These are phyloP conservation scores for Botryosphaeria dothidea DNA, from an alignment of 2,329 filamentous ascomycete species.

Conservation along the genomic window DNA sequence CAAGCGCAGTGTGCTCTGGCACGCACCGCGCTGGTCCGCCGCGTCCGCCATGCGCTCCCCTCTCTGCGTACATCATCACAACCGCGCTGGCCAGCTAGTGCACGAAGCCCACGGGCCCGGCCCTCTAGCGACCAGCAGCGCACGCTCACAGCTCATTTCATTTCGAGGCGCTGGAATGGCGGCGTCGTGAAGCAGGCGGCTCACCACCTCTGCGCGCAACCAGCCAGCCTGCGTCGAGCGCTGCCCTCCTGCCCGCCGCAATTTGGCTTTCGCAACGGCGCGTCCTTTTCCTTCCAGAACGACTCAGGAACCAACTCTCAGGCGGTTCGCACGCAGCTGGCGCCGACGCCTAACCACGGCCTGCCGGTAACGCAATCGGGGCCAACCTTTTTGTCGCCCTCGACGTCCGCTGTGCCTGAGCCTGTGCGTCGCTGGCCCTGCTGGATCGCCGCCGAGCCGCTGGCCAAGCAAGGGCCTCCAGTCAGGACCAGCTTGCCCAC, in stretches of 20 bases:
- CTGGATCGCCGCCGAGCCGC: slow-evolving; percentile 14
- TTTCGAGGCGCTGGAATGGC: background rate
- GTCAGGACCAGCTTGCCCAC: slow-evolving; percentile 7
- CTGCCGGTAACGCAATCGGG: background rate
- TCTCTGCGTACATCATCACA: background rate
- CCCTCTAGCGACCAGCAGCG: background rate
- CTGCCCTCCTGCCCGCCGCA: background rate
- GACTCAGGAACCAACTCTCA: background rate
- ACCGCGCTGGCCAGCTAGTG: too few relatives aligned
- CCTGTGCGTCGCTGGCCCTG: slow-evolving; percentile 11
- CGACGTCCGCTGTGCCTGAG: slow-evolving; percentile 15
- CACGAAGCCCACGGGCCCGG: background rate
- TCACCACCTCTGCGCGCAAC: background rate
- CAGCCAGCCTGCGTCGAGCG: background rate
- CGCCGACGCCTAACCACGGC: background rate
- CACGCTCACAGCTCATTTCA: background rate
- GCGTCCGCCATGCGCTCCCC: background rate
- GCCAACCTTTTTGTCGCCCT: slow-evolving; percentile 9
- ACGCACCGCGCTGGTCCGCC: background rate
- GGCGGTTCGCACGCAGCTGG: background rate
- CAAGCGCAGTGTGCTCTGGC: background rate
- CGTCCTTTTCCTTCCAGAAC: background rate
- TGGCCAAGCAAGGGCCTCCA: slow-evolving; percentile 17
- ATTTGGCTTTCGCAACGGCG: slow-evolving; percentile 12
- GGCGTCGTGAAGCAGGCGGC: background rate